These are phyloP conservation scores for Halenospora varia DNA, from an alignment of 495 filamentous ascomycete genomes.

Conservation along the genomic window DNA sequence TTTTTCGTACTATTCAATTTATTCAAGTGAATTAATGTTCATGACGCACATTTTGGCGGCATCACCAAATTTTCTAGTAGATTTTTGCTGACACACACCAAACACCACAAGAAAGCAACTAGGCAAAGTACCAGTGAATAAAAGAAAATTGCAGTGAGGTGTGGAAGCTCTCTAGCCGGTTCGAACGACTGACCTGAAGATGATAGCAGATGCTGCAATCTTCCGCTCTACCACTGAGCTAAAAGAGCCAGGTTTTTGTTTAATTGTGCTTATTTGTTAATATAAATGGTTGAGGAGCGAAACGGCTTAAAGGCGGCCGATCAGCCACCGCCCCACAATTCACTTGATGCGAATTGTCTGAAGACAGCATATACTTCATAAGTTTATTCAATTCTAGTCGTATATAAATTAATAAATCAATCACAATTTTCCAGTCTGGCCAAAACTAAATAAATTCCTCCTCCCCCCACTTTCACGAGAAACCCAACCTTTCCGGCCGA, in stretches of 20 bases:
- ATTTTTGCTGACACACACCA: no score
- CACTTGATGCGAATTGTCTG: no score
- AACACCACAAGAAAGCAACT: not conserved
- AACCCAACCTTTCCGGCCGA: slow-evolving; percentile 38
- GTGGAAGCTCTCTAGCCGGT: slow-evolving; percentile 6
- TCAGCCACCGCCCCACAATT: no score
- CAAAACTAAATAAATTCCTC: slow-evolving; percentile 39
- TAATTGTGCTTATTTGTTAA: not conserved
- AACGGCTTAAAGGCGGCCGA: no score
- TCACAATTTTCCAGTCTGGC: slow-evolving; percentile 17
- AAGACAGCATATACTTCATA: not conserved
- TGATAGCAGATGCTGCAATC: not conserved
- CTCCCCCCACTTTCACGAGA: slow-evolving; percentile 22
- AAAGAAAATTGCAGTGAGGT: not conserved
- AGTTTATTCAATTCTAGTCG: not conserved
- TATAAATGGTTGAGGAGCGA: no score
- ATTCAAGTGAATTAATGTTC: no score
- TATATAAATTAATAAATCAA: not conserved
- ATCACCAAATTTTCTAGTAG: no score
- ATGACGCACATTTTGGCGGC: no score
- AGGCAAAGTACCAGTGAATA: not conserved
- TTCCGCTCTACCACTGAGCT: slow-evolving; percentile 21
- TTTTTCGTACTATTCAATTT: no score
- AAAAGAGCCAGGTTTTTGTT: not conserved
- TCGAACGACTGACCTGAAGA: slow-evolving; percentile 14